Conservation (phyloP, 2,329 filamentous ascomycete genomes). For the Periconia digitata region DNA sequence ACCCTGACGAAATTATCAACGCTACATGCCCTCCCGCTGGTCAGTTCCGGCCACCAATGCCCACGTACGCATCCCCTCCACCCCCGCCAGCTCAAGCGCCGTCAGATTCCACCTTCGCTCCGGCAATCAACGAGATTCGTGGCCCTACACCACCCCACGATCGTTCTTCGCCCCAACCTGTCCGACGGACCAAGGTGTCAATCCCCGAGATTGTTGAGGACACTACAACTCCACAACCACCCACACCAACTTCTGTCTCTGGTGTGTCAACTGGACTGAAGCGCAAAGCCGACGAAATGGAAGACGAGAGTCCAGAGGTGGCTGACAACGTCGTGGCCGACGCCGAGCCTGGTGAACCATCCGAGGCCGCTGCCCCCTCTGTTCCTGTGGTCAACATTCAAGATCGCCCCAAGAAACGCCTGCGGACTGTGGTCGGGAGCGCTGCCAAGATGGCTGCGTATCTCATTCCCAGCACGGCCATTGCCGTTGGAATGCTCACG, state of each 20-base stretch:
- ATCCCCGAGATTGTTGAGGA: constrained; percentile 37
- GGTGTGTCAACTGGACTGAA: constrained; percentile 28
- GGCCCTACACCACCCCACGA: constrained; percentile 15
- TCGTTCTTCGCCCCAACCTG: constrained; percentile 14
- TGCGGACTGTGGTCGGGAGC: constrained; percentile 16
- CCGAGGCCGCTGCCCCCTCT: background rate
- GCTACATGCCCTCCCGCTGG: no score
- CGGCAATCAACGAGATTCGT: no score
- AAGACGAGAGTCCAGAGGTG: constrained; percentile 8
- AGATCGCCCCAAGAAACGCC: constrained; percentile 22
- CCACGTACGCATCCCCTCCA: no score
- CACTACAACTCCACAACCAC: constrained; percentile 23
- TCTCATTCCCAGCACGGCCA: constrained; percentile 1
- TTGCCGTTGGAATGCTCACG: constrained; percentile 1
- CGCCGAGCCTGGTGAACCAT: background rate
- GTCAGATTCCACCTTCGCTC: no score
- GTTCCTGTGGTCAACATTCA: background rate
- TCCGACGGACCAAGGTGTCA: constrained; percentile 29
- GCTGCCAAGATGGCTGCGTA: constrained; percentile 14
- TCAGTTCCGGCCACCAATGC: no score
- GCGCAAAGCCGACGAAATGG: constrained; percentile 34
- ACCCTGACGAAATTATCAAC: no score
- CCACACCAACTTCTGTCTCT: constrained; percentile 29
- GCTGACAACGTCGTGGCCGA: background rate
- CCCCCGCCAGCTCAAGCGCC: no score